Evolutionary conservation across 164 flowering plant species (phyloP).

Genomic region (Dillenia suffruticosa): DNA sequence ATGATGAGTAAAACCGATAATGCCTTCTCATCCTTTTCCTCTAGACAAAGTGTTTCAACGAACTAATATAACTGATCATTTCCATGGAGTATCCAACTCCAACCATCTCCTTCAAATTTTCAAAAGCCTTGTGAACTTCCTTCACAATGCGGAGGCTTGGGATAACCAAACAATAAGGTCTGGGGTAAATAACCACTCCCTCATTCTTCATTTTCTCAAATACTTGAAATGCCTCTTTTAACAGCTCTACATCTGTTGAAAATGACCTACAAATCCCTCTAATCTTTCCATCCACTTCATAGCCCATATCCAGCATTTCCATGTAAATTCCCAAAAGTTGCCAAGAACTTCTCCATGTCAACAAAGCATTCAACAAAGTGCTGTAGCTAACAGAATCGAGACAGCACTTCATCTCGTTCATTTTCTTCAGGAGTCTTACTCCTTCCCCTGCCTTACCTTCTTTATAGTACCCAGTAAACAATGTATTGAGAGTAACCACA

Average conservation of each 20-base stretch:
- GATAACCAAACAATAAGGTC: slow-evolving; percentile 38
- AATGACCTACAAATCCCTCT: slow-evolving; percentile 63
- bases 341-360: slow-evolving; percentile 48
- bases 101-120: slow-evolving; percentile 39
- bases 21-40: slow-evolving; percentile 46
- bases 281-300: slow-evolving; percentile 47
- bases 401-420: slow-evolving; percentile 46
- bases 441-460: slow-evolving; percentile 77
- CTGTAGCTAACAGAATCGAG: slow-evolving; percentile 74
- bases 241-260: slow-evolving; percentile 31
- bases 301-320: slow-evolving; percentile 52
- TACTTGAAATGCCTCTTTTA: slow-evolving; percentile 40
- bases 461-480: slow-evolving; percentile 68
- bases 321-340: slow-evolving; percentile 41
- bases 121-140: slow-evolving; percentile 35
- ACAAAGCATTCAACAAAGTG: slow-evolving; percentile 68
- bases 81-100: slow-evolving; percentile 37
- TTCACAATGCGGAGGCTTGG: slow-evolving; percentile 46
- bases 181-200: slow-evolving; percentile 23
- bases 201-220: slow-evolving; percentile 41
- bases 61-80: slow-evolving; percentile 38
- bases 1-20: slow-evolving; percentile 37
- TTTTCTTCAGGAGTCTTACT: slow-evolving; percentile 42
- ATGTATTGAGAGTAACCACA: slow-evolving; percentile 65
- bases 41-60: slow-evolving; percentile 46